Evolutionary conservation across 306 rosid genomes (phyloP), one percentile per base, ranked within the genome.

Genomic region (Prunus armeniaca): DNA sequence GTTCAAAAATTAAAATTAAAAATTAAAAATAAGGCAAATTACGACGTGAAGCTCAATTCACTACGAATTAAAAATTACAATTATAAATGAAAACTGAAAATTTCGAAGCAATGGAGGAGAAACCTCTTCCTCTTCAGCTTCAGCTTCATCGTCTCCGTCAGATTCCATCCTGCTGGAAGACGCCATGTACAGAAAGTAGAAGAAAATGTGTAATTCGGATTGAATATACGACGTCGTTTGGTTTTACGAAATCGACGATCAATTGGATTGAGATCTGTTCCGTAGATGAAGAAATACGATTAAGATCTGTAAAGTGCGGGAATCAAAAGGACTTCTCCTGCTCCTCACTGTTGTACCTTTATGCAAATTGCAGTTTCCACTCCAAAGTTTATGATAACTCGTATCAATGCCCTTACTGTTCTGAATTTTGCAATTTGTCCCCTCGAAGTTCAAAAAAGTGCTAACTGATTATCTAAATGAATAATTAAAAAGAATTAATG

Each of bases 91-190:
- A 8, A 22, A 11, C 18, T 12, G 1, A 17, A 20, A 32, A 20
- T 17, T 3, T 28, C 8, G 32, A 41, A 41, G 19, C 4, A 63
- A 17, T 52, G 32, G 49, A 72, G 66, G 9, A 38, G 55, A 18
- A 78, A 83, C 96, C 82, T 67, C 93, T 41, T 86, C 98, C 27
- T 91, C 89, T 58, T 74, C 79, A 79, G 76, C 83, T 76, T 91
- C 90, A 27, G 78, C 83, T 74, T 91, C 91, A 27, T 89, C 87
- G 49, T 85, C 91, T 45, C 78, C 70, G 58, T 76, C 78, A 41
- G 77, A 51, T 72, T 84, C 82, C 74, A 80, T 38, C 80, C 84
- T 89, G 88, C 87, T 22, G 78, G 97, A 74, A 68, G 97, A 93
- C 19, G 95, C 93, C 97, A 93, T 93, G 55, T 63, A 65, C 77